phyloP scores from a whole-genome alignment of 768 basidiomycete species.

The Pulveroboletus frians region DNA sequence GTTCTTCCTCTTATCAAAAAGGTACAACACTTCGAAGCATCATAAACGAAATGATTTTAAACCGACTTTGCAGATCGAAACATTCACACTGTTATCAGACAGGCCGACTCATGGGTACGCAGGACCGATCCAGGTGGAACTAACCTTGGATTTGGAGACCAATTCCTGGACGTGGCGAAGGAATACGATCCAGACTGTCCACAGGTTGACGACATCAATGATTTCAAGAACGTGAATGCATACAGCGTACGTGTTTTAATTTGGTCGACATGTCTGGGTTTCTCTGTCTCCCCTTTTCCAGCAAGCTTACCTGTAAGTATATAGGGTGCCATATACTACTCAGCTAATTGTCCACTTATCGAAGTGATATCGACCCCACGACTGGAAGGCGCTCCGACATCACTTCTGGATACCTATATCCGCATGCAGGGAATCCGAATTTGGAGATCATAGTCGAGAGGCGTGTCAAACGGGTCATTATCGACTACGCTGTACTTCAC shows the following conservation, averaged over 20 bases:
- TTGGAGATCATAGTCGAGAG: conserved; percentile 29
- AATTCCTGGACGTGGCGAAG: conserved; percentile 44
- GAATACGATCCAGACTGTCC: conserved; percentile 46
- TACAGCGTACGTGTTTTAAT: conserved; percentile 21
- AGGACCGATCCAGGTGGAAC: conserved; percentile 20
- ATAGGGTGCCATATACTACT: no score
- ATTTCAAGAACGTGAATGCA: conserved; percentile 29
- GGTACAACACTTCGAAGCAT: conserved; percentile 28
- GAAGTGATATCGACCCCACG: conserved; percentile 48
- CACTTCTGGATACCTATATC: conserved; percentile 37
- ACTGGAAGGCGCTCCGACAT: conserved; percentile 33
- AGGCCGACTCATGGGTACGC: conserved; percentile 34
- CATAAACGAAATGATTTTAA: conserved; percentile 24
- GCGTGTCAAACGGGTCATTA: conserved; percentile 6
- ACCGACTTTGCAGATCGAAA: conserved; percentile 42
- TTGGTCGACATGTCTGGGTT: neutral
- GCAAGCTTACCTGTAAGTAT: conserved; percentile 17
- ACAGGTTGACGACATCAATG: conserved; percentile 44
- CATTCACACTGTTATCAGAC: conserved; percentile 30
- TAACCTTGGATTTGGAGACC: conserved; percentile 22
- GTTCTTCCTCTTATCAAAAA: conserved; percentile 56
- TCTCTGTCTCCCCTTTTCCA: neutral
- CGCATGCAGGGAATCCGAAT: conserved; percentile 26
- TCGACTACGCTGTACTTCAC: neutral
- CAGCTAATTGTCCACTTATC: neutral